These are phyloP conservation scores for Boletus coccyginus DNA, from an alignment of 768 basidiomycete genomes.

Conservation along the genomic window DNA sequence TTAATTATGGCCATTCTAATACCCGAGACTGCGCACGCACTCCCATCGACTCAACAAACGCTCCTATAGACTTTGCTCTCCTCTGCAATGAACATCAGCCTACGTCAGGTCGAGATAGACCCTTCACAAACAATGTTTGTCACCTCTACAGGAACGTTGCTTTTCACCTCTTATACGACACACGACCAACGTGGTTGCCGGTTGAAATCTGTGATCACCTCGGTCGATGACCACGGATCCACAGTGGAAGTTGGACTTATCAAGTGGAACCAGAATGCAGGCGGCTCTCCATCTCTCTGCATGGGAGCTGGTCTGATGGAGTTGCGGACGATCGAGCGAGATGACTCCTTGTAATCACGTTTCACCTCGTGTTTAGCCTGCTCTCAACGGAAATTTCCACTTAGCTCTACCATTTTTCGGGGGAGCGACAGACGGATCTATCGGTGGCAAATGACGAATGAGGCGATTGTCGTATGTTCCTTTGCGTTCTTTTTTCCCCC, in stretches of 20 bases:
- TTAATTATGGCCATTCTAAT: neutral
- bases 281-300: neutral
- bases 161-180: conserved; percentile 9
- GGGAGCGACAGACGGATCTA: conserved; percentile 12
- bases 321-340: neutral
- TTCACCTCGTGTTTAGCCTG: neutral
- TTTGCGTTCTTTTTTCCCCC: neutral
- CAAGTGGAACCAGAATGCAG: conserved; percentile 13
- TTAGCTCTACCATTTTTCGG: conserved; percentile 6
- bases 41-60: neutral
- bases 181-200: neutral
- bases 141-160: conserved; percentile 13
- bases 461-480: conserved; percentile 1
- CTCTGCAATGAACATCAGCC: conserved; percentile 18
- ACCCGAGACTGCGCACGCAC: neutral
- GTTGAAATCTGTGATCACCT: conserved; percentile 10
- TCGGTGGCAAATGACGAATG: conserved; percentile 2
- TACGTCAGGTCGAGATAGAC: conserved; percentile 12
- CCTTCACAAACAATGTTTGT: conserved; percentile 13
- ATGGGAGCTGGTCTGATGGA: conserved; percentile 1
- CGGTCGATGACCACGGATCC: conserved; percentile 8
- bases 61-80: neutral
- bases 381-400: neutral
- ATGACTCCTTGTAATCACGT: neutral
- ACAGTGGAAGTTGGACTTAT: conserved; percentile 10